These are phyloP conservation scores for Gorgonomyces haynaldii DNA, from an alignment of 192 early-diverging fungal genomes.

Conservation along the genomic window DNA sequence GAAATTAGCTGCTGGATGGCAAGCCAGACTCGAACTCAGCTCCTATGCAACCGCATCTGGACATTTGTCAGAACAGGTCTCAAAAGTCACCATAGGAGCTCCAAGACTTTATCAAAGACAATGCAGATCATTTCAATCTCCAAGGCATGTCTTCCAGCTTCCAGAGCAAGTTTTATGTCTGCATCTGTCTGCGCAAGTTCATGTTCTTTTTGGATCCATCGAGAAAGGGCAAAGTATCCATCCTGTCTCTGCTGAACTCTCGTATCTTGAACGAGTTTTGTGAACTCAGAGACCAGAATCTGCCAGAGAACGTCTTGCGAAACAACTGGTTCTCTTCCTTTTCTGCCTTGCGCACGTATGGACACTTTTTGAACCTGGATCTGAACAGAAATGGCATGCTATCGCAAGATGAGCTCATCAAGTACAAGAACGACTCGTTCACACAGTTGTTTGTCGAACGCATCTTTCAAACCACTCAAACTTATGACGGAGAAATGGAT, in stretches of 20 bases:
- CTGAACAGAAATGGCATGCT: slow-evolving; percentile 38
- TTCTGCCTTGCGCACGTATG: slow-evolving; percentile 27
- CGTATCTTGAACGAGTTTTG: slow-evolving; percentile 41
- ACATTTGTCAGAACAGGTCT: too few relatives aligned
- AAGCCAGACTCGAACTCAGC: too few relatives aligned
- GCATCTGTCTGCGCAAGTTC: slow-evolving; percentile 38
- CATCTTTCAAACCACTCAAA: slow-evolving; percentile 36
- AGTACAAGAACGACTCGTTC: slow-evolving; percentile 30
- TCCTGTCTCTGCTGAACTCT: slow-evolving; percentile 34
- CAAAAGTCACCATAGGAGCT: too few relatives aligned
- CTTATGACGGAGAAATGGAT: slow-evolving; percentile 34
- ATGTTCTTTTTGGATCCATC: slow-evolving; percentile 39
- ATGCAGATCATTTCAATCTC: too few relatives aligned
- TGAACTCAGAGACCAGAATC: slow-evolving; percentile 37
- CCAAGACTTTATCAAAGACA: too few relatives aligned
- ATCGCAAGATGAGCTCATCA: slow-evolving; percentile 22
- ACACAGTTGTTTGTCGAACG: slow-evolving; percentile 38
- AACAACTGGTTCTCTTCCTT: slow-evolving; percentile 42
- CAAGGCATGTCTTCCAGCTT: too few relatives aligned
- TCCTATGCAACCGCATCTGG: too few relatives aligned
- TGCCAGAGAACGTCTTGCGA: slow-evolving; percentile 20
- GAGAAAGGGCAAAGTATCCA: slow-evolving; percentile 28
- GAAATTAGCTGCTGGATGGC: too few relatives aligned
- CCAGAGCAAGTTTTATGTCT: slow-evolving; percentile 44
- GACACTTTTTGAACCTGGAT: slow-evolving; percentile 35